phyloP scores from a whole-genome alignment of 1,139 yeast genomes.

The Sugiyamaella novakii region DNA sequence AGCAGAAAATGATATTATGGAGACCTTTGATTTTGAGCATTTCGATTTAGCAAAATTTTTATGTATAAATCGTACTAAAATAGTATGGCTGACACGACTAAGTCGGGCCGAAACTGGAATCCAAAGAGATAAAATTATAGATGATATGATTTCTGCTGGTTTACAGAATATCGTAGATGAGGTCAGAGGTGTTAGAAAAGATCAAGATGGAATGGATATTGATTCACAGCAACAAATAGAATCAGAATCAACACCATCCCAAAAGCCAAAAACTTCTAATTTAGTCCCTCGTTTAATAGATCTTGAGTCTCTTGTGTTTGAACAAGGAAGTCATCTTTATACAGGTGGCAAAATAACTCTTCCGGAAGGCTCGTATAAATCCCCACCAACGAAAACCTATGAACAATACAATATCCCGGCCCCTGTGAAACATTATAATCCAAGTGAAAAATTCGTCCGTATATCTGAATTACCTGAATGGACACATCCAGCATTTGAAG shows the following conservation, averaged over 20 bases:
- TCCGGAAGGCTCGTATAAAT: constrained; percentile 83
- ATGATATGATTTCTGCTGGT: constrained; percentile 43
- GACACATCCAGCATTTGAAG: constrained; percentile 74
- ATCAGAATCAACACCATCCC: constrained; percentile 35
- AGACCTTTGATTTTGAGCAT: constrained; percentile 54
- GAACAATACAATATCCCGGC: constrained; percentile 91
- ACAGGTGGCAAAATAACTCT: constrained; percentile 66
- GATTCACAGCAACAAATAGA: constrained; percentile 36
- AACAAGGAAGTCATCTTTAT: constrained; percentile 71
- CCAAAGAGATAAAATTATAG: constrained; percentile 41
- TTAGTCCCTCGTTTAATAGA: constrained; percentile 60
- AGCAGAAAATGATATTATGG: constrained; percentile 58
- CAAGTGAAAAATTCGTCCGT: constrained; percentile 55
- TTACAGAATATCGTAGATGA: constrained; percentile 39
- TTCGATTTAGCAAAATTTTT: constrained; percentile 53
- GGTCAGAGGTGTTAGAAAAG: constrained; percentile 33
- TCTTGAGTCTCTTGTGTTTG: constrained; percentile 63
- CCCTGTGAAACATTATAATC: constrained; percentile 49
- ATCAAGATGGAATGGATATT: constrained; percentile 30
- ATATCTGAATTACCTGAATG: constrained; percentile 73
- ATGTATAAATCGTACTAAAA: constrained; percentile 53
- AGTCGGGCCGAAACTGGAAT: constrained; percentile 46
- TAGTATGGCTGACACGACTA: constrained; percentile 58
- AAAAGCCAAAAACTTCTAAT: neutral
- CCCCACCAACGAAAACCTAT: constrained; percentile 62